Evolutionary conservation across 495 filamentous ascomycete genomes (phyloP), one percentile per base, ranked within the genome.

Genomic region (Penicillium crystallinum): DNA sequence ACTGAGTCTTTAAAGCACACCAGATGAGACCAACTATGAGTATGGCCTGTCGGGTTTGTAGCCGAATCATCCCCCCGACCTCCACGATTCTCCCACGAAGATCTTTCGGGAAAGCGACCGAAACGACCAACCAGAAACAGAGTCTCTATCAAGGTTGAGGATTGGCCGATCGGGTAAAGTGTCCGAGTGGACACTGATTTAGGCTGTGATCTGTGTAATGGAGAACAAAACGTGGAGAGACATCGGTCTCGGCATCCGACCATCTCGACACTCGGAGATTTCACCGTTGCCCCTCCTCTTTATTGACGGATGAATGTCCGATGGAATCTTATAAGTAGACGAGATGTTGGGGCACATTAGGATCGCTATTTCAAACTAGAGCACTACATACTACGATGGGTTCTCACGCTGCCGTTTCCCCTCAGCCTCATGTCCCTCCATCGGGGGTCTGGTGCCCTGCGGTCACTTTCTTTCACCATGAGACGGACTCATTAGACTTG

Each of bases 381-480:
- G n/a, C 29, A 2, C 29, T 43, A 23, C 7, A 11, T 12, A 23
- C 33, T 27, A 10, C 18, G 2, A 61, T 61, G 58, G 46, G 46
- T 44, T 44, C 50, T 48, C 51, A 48, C 15, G 9, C 52, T 14
- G 12, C 46, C 12, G 34, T 54, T 49, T 59, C 41, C n/a, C 48
- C 58, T 30, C 62, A 63, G 19, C 63, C 63, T 18, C 63, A 58
- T 31, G 39, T 58, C 17, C 56, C 56, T 12, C 17, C 42, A 2
- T 22, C 52, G 1, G 70, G 70, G 4, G 69, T 72, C 42, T 73
- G 68, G 70, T 67, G 62, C 25, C 68, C 70, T 3, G 65, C 70
- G 11, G 58, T 73, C 22, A 73, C 70, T 47, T 75, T 82, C 62
- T 83, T 83, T 66, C 55, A 83, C 66, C 77, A 70, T 10, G 46